A percentile compares a stretch with the other conserved stretches of the same genome.
Evolutionary conservation across 306 rosid genomes (phyloP).

Genomic region (Quercus gilva): DNA sequence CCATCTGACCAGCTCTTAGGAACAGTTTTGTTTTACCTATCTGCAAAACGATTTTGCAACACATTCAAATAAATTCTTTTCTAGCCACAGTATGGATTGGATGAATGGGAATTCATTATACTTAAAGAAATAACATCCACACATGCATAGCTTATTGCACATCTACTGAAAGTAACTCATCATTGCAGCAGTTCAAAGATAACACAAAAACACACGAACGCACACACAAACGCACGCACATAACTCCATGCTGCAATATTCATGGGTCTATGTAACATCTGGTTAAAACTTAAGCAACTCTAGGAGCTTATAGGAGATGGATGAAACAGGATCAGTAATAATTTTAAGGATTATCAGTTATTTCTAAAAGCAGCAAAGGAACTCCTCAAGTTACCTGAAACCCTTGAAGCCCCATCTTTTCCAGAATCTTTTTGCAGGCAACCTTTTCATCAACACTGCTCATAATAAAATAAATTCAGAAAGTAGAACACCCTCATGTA

Average conservation of each 20-base stretch:
- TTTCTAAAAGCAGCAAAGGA: slow-evolving; percentile 2
- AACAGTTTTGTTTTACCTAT: slow-evolving; percentile 93
- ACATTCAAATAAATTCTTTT: slow-evolving; percentile 24
- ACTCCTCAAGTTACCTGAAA: slow-evolving; percentile 72
- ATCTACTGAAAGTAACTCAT: slow-evolving; percentile 2
- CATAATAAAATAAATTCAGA: slow-evolving; percentile 23
- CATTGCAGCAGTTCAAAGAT: slow-evolving; percentile 3
- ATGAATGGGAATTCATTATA: slow-evolving; percentile 9
- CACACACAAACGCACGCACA: neutral
- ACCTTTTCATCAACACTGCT: slow-evolving; percentile 75
- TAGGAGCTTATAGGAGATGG: slow-evolving; percentile 15
- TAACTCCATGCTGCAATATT: slow-evolving; percentile 23
- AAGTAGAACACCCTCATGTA: slow-evolving; percentile 17
- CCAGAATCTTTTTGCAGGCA: slow-evolving; percentile 72
- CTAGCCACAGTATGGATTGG: slow-evolving; percentile 15
- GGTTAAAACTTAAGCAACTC: slow-evolving; percentile 3
- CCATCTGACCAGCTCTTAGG: slow-evolving; percentile 99
- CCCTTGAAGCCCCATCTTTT: slow-evolving; percentile 84
- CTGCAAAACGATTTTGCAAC: slow-evolving; percentile 47
- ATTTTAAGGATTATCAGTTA: neutral
- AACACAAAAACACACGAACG: too few species aligned
- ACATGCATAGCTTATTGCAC: slow-evolving; percentile 1
- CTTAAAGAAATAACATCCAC: neutral
- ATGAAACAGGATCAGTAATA: neutral
- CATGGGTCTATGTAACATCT: slow-evolving; percentile 17